Conservation (phyloP, 352 stramenopile species). For the Globisporangium carolinianum region DNA sequence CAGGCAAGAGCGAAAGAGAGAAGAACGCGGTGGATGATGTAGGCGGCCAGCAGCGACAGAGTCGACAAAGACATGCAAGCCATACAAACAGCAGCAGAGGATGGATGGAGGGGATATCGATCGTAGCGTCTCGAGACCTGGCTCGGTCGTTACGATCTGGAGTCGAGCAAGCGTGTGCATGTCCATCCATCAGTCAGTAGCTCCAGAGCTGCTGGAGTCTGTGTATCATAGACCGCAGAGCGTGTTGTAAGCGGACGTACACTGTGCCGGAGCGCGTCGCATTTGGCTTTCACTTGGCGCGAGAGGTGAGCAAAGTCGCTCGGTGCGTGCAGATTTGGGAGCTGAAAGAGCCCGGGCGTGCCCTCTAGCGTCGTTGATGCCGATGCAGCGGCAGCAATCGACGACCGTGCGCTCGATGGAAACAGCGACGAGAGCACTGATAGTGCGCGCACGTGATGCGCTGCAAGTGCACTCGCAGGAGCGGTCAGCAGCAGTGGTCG, state of each 20-base stretch:
- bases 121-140: constrained; percentile 60
- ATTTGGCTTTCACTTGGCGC: constrained; percentile 46
- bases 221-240: neutral
- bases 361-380: neutral
- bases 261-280: constrained; percentile 45
- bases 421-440: constrained; percentile 15
- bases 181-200: too few species aligned
- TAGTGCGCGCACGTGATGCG: constrained; percentile 2
- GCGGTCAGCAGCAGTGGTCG: too few species aligned
- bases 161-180: neutral
- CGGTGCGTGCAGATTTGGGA: constrained; percentile 49
- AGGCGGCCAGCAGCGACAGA: constrained; percentile 9
- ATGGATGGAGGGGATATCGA: too few species aligned
- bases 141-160: constrained; percentile 44
- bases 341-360: constrained; percentile 58
- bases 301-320: constrained; percentile 59
- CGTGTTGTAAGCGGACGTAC: too few species aligned
- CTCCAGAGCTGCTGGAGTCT: too few species aligned
- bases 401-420: neutral
- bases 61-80: neutral
- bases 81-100: too few species aligned
- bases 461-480: constrained; percentile 56
- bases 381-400: neutral
- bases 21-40: too few species aligned
- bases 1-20: neutral